Percentiles rank a stretch among this genome's conserved stretches.
Conservation (phyloP, 495 filamentous ascomycete species). For the Baudoinia panamericana region DNA sequence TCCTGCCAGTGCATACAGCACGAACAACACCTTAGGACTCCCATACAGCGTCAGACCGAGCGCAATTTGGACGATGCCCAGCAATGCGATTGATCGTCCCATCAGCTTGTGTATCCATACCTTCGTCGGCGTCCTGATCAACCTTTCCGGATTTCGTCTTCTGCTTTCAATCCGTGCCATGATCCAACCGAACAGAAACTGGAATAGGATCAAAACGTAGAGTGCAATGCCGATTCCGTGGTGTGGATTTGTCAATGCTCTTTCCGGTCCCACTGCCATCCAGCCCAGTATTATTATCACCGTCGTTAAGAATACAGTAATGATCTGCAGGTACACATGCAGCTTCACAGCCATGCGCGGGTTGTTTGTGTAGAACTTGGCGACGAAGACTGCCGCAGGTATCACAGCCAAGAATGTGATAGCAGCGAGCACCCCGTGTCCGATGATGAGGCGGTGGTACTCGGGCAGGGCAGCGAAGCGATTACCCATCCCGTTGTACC, state of each 20-base stretch:
- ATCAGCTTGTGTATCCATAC: slow-evolving; percentile 80
- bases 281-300: slow-evolving; percentile 65
- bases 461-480: slow-evolving; percentile 60
- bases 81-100: slow-evolving; percentile 57
- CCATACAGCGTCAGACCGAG: slow-evolving; percentile 87
- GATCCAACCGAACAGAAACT: slow-evolving; percentile 63
- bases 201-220: slow-evolving; percentile 70
- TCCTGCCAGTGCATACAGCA: slow-evolving; percentile 66
- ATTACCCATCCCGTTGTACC: slow-evolving; percentile 86
- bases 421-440: slow-evolving; percentile 73
- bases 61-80: slow-evolving; percentile 79
- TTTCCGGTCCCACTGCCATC: slow-evolving; percentile 60
- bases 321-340: slow-evolving; percentile 78
- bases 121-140: slow-evolving; percentile 47
- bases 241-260: slow-evolving; percentile 84
- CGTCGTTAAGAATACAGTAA: slow-evolving; percentile 58
- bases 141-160: slow-evolving; percentile 32
- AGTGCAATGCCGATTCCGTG: slow-evolving; percentile 80
- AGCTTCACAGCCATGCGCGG: slow-evolving; percentile 49
- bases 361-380: slow-evolving; percentile 57
- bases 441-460: slow-evolving; percentile 68
- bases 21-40: slow-evolving; percentile 69
- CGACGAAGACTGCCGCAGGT: slow-evolving; percentile 61
- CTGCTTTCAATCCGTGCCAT: slow-evolving; percentile 47
- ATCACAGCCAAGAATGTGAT: slow-evolving; percentile 80